Evolutionary conservation across 176 grass and related monocot genomes (phyloP).

Genomic region (Ensete ventricosum): DNA sequence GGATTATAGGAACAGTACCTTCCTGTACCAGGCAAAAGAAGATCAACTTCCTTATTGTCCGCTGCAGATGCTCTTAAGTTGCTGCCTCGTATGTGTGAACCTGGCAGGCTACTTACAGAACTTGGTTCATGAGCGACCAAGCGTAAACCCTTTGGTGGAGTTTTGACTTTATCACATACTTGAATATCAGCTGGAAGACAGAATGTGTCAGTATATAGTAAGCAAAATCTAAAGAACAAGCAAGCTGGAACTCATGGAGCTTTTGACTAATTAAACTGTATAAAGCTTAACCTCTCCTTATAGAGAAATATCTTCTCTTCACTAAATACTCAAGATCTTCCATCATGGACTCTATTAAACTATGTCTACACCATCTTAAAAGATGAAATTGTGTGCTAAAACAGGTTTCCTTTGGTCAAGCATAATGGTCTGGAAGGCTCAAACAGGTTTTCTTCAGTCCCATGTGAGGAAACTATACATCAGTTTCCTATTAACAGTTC

Average conservation of each 20-base stretch:
- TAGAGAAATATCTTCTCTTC: background rate
- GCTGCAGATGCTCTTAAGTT: conserved; percentile 88
- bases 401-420: too few species aligned
- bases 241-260: background rate
- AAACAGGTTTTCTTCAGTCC: too few species aligned
- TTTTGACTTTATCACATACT: conserved; percentile 39
- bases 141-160: conserved; percentile 58
- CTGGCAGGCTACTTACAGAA: conserved; percentile 43
- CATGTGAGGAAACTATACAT: too few species aligned
- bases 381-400: too few species aligned
- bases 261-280: background rate
- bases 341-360: too few species aligned
- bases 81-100: conserved; percentile 97
- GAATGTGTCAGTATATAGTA: background rate
- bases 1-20: conserved; percentile 28
- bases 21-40: conserved; percentile 76
- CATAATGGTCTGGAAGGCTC: too few species aligned
- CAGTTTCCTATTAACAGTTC: too few species aligned
- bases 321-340: background rate
- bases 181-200: conserved; percentile 31
- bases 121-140: conserved; percentile 91
- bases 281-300: background rate
- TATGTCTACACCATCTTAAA: too few species aligned
- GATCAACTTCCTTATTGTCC: conserved; percentile 88
- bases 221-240: background rate